These are phyloP conservation scores for Cryptosporidium tyzzeri DNA, from an alignment of 169 alveolate species.

Conservation along the genomic window DNA sequence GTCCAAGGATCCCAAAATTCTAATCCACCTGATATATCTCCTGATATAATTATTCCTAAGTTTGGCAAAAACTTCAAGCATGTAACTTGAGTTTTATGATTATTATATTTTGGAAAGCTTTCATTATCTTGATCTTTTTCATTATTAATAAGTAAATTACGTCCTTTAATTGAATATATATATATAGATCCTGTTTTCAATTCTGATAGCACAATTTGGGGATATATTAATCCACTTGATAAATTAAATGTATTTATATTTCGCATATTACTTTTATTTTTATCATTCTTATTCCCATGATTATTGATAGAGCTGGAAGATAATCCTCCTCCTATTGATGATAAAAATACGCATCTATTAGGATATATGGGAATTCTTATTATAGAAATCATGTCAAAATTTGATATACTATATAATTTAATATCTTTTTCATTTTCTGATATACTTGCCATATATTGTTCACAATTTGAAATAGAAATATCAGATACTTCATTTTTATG, in stretches of 20 bases:
- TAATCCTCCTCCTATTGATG: background rate
- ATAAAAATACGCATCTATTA: constrained; percentile 26
- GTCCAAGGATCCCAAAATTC: constrained; percentile 86
- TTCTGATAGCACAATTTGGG: constrained; percentile 78
- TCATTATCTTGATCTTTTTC: constrained; percentile 48
- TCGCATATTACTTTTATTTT: background rate
- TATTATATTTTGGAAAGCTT: constrained; percentile 61
- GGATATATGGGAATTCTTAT: constrained; percentile 76
- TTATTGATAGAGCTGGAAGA: background rate
- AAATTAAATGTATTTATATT: background rate
- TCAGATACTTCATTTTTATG: constrained; percentile 91
- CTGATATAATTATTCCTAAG: constrained; percentile 79
- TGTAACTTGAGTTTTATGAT: constrained; percentile 81
- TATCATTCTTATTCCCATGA: background rate
- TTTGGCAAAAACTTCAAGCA: constrained; percentile 77
- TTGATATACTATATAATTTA: constrained; percentile 84
- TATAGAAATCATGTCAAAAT: constrained; percentile 85
- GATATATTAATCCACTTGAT: constrained; percentile 17
- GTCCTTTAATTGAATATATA: constrained; percentile 66
- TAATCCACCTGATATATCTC: constrained; percentile 84
- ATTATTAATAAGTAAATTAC: constrained; percentile 13
- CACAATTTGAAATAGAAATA: constrained; percentile 81
- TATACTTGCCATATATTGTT: constrained; percentile 81
- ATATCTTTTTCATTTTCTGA: constrained; percentile 82
- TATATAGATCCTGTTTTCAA: constrained; percentile 81